Evolutionary conservation across 495 filamentous ascomycete genomes (phyloP).

Genomic region (Cetradonia linearis): DNA sequence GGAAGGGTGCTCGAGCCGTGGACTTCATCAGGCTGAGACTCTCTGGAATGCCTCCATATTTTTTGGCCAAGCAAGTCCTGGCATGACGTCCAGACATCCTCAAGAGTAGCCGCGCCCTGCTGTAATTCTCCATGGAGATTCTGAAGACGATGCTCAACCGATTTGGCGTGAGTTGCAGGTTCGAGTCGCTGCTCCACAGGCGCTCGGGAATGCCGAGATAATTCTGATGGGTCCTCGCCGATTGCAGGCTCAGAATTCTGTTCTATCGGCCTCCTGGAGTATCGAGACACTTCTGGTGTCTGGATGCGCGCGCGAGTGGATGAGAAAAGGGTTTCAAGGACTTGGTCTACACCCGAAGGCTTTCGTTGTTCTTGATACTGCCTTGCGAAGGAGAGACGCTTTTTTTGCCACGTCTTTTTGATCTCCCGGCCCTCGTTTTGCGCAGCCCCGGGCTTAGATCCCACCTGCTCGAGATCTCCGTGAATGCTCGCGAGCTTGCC

Average conservation of each 20-base stretch:
- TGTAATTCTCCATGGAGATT: constrained; percentile 1
- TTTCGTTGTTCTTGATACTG: constrained; percentile 7
- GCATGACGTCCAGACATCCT: constrained; percentile 13
- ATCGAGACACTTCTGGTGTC: not conserved
- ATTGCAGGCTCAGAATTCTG: not conserved
- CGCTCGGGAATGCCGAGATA: constrained; percentile 1
- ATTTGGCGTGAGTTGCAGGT: not conserved
- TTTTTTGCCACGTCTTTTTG: not conserved
- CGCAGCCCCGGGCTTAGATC: not conserved
- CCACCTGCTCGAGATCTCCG: not conserved
- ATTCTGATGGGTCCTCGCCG: not conserved
- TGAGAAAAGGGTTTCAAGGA: constrained; percentile 17
- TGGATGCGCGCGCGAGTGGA: constrained; percentile 2
- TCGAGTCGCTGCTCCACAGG: not conserved
- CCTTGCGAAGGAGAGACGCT: constrained; percentile 8
- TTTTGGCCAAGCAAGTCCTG: constrained; percentile 4
- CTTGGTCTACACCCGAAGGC: constrained; percentile 10
- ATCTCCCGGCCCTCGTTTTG: not conserved
- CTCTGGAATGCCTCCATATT: not conserved
- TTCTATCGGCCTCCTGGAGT: not conserved
- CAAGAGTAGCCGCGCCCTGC: not conserved
- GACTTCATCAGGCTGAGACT: not conserved
- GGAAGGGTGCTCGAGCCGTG: not conserved
- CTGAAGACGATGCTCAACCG: not conserved
- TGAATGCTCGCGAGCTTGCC: constrained; percentile 6